Base-by-base conservation (phyloP, 257 asterid species). In the Scutellaria baicalensis region DNA sequence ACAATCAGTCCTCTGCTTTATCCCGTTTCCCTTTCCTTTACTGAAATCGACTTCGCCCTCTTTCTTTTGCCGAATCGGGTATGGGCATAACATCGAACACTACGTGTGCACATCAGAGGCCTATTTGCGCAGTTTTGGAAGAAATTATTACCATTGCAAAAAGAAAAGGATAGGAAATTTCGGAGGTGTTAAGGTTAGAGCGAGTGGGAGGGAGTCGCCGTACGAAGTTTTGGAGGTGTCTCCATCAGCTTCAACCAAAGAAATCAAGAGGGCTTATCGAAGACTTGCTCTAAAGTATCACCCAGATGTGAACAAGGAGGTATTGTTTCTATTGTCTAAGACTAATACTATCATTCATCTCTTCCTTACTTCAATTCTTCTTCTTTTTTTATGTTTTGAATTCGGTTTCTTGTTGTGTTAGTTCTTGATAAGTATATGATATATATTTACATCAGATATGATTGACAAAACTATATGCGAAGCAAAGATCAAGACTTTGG, bases 221-320 rank as follows among this genome's bases (percentile, higher is more conserved):
- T 84, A 87, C 80, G 83, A 89, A 31, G 99, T 93, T 11, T 81
- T 93, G 74, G 99, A 97, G 44, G 89, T 93, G 8, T 76, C 97
- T 16, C 82, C 96, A 3, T 75, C 92, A 21, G 93, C 96, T 31
- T 78, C 99, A 10, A 75, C 86, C 4, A 64, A 86, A 51, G 96
- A 94, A 20, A 89, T 94, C 78, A 94, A 91, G 69, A 84, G 93
- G 84, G 96, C 97, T 38, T 91, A 91, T 69, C 83, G 99, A 8
- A 91, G 76, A 84, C 92, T 91, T 60, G 99, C 97, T 75, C 89
- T 94, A 1, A 87, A 94, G 85, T 89, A 84, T 75, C 97, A 94
- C 61, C 97, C 97, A 17, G 96, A 94, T 86, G 97, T 91, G 12
- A 94, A 91, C 75, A 94, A 94, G 79, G 84, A 85, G 94, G 98